A percentile compares a stretch with the other conserved stretches of the same genome.
Conservation (phyloP, 192 early-diverging fungal species). For the Umbelopsis ramanniana region DNA sequence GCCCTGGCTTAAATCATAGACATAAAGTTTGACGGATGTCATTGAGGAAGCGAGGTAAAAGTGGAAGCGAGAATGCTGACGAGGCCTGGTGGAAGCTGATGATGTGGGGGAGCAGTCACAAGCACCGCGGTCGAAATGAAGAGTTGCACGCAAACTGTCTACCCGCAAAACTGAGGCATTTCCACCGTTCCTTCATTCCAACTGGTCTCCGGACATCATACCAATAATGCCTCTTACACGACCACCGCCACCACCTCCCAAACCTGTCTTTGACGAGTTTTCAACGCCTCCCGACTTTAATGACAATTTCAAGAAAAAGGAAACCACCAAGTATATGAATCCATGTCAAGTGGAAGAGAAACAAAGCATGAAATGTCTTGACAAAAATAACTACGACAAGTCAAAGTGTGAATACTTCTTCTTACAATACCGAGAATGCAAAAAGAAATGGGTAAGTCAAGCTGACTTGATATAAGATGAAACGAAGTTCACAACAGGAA, state of each 20-base stretch:
- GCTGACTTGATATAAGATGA: not conserved
- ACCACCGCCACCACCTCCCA: constrained; percentile 43
- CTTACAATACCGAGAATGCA: constrained; percentile 58
- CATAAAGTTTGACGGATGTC: constrained; percentile 51
- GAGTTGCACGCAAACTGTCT: no score
- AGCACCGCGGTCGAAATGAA: not conserved
- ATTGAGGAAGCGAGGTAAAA: not conserved
- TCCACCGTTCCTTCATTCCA: not conserved
- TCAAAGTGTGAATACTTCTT: constrained; percentile 52
- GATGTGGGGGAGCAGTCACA: not conserved
- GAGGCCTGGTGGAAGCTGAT: not conserved
- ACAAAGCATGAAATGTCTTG: constrained; percentile 57
- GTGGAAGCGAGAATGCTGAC: not conserved
- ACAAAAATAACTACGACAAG: constrained; percentile 57
- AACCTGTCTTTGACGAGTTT: constrained; percentile 40
- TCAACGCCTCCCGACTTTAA: constrained; percentile 46
- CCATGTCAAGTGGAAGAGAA: constrained; percentile 55
- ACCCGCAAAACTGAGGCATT: no score
- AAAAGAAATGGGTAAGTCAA: constrained; percentile 58
- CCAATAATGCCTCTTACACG: constrained; percentile 37
- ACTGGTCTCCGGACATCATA: not conserved
- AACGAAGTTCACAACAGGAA: no score
- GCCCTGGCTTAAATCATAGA: constrained; percentile 72
- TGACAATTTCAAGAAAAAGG: constrained; percentile 49
- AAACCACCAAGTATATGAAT: constrained; percentile 58